Evolutionary conservation across 495 filamentous ascomycete genomes (phyloP), one percentile per base, ranked within the genome.

Genomic region (Talaromyces liani): DNA sequence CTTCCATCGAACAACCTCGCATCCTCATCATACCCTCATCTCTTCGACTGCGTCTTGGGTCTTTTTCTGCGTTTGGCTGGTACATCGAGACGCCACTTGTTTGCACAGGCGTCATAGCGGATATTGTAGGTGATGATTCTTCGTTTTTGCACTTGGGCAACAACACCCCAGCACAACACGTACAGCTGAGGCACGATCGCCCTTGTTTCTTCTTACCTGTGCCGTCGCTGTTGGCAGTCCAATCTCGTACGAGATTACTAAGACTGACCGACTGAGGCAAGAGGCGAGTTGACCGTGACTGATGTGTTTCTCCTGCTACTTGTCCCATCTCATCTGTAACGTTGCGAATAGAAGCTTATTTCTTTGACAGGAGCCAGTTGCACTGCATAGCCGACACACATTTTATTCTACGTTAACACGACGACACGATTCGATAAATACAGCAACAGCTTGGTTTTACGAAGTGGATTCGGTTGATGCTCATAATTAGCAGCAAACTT

Each of bases 61-160:
- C 22, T 56, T 29, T 54, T 14, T 10, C 29, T 24, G 53, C 22
- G 53, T 56, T 25, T 56, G 53, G 9, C 53, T 29, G 53, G 53
- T 56, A 56, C 53, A 25, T 56, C 27, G 53, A 25, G 27, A 22
- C 27, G 53, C 10, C 27, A 56, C 53, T 56, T 16, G 53, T 27
- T 16, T 16, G 22, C 12, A 14, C 22, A 22, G 24, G 53, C 24
- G 27, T 27, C 53, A 25, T 56, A 56, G 53, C 53, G 12, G 53
- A 22, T 6, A 29, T 27, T 56, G 53, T 56, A 56, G 53, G 53
- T 56, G 53, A 54, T 51, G 33, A 54, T 54, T 54, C 24, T 56
- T 56, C 3, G 10, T 22, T 56, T 56, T 6, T 56, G 6, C 53
- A n/a, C 27, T 56, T 56, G 45, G 45, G 45, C 45, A 22, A 49